Base-by-base conservation (phyloP, 495 filamentous ascomycete species). In the Aspergillus olivimuriae region DNA sequence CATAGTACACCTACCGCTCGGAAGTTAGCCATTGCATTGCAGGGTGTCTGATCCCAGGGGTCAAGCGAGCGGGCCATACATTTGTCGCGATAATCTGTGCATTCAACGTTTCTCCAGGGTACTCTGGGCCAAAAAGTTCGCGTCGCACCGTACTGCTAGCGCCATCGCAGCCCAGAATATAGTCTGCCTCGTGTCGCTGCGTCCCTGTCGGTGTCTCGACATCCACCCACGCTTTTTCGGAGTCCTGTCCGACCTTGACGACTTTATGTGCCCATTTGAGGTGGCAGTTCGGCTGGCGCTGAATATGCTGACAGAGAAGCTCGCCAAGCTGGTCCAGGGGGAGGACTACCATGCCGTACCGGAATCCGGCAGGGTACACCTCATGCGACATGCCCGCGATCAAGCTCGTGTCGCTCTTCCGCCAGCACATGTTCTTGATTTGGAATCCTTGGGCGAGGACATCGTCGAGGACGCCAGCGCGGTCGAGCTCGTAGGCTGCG, bases 81-180 rank as follows among this genome's bases (percentile, higher is more conserved):
- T 83, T 83, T 4, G 80, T 80, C 34, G 80, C 78, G 35, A 83
- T 69, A 42, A 83, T 76, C 50, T 78, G 76, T 35, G 59, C 61
- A 28, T 78, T 63, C 65, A 76, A 70, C 1, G 79, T 83, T 46
- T 77, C 74, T 0, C 78, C 80, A 0, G 75, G 75, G 50, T 73
- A 82, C 33, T 58, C 50, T n/a, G 75, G 63, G 4, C 78, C 77
- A 57, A 82, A 83, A 10, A 83, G 46, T 1, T 68, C 65, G 43
- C 65, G 68, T 19, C 77, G 61, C 9, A 82, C 67, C 3, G 61
- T 62, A 48, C 76, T 81, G 32, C 66, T 74, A 0, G 76, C 79
- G 4, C 78, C 78, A 55, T 83, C 78, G 47, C 75, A 78, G 0
- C 78, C 79, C 15, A 78, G 49, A 2, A 83, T 46, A 47, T 76